Evolutionary conservation across 176 grass and related monocot genomes (phyloP), one percentile per base, ranked within the genome.

Genomic region (Hordeum marinum): DNA sequence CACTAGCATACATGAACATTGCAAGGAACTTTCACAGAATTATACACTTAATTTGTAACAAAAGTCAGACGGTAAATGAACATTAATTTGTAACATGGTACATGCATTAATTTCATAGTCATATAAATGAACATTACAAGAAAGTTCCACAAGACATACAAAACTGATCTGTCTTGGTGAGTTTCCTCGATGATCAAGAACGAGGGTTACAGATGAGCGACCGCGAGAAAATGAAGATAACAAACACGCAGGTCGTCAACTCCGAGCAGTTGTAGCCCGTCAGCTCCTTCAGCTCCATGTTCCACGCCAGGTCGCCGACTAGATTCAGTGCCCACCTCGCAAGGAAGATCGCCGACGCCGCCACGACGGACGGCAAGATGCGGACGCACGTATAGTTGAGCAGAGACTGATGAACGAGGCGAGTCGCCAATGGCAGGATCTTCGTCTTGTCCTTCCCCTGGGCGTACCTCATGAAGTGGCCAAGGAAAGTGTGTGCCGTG

Each of bases 401-500:
- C 55, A 85, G 43, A 23, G 73, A 35, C 32, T 57, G 32, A 34
- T 77, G 10, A 23, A 74, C 62, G 42, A 85, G 62, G 62, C 36
- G 83, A 50, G 76, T 62, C 43, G 83, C 83, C 61, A 85, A 15
- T 10, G 3, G 24, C 31, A 12, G 10, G 23, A 48, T 0, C 68
- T 52, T 23, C 7, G 34, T 26, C 1, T 25, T 29, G 1, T 65
- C 73, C n/a, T 58, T 31, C 34, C 35, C 62, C 17, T 76, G 6
- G 8, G 1, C 14, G 45, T 68, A 6, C 73, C 72, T 57, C n/a
- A 18, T 77, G 23, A 85, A 58, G 73, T 57, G 83, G 14, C 52
- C 17, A 1, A 85, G 15, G 73, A 85, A 77, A 3, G 73, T 85
- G 73, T 85, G 23, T 7, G 83, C 83, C 61, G 83, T 85, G 15